Base-by-base conservation (phyloP, 106 monocot genomes). In the Posidonia australis region DNA sequence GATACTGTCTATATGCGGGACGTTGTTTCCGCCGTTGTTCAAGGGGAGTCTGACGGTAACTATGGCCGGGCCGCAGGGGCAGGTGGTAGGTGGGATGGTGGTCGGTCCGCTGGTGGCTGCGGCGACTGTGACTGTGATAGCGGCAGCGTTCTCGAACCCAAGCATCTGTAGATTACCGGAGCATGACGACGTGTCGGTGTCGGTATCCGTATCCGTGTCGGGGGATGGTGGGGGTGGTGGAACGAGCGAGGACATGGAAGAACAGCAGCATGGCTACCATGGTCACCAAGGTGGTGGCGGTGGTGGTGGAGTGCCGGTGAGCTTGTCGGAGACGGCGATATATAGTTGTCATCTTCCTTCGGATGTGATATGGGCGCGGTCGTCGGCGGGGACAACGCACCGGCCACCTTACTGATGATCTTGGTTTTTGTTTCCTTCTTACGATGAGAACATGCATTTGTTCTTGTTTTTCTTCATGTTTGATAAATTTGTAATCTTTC, bases 21-120 rank as follows among this genome's bases (percentile, higher is more conserved):
- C 54, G n/a, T 22, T 72, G 22, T 25, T 72, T 23, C 72, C 63
- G 13, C 31, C 70, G 14, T 14, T 25, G 14, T 31, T 49, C 42
- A 30, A 43, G 14, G 18, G 29, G 36, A 51, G 28, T 20, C 74
- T 86, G 54, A 27, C 82, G 29, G 48, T 86, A 7, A 74, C 82
- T 29, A 27, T 86, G 25, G 70, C 80, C 24, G 80, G 79, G 26
- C 22, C 77, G 25, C 71, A 72, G 56, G 86, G 82, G 54, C 80
- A 86, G 77, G 78, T 86, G 23, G 79, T 86, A 54, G 86, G 86
- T 1, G 86, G 86, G 10, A 51, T 67, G 12, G 74, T 86, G 14
- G 74, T 72, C 0, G 86, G 86, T 10, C 65, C 67, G 10, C 49
- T 86, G 68, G 67, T 66, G 21, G 72, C 77, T 7, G 79, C 80